Conservation (phyloP, 768 basidiomycete genomes). For the Lactarius evosmus region DNA sequence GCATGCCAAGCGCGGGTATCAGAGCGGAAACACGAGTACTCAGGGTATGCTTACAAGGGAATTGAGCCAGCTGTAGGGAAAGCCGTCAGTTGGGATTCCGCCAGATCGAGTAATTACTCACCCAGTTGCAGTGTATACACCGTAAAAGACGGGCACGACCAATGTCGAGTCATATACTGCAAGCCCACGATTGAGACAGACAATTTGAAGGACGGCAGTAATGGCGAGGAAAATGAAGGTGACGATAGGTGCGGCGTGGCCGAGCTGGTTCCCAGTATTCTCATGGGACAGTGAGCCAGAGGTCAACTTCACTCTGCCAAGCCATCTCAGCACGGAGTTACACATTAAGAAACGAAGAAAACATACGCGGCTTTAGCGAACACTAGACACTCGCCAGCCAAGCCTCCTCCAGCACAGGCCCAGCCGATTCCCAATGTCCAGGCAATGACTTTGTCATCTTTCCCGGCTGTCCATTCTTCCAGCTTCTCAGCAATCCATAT, state of each 20-base stretch:
- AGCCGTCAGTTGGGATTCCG: conserved; percentile 2
- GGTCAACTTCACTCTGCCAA: conserved; percentile 68
- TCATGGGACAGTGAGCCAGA: conserved; percentile 73
- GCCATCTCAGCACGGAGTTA: conserved; percentile 1
- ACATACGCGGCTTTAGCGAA: conserved; percentile 75
- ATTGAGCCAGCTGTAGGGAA: conserved; percentile 50
- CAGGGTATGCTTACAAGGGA: conserved; percentile 41
- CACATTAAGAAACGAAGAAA: not conserved
- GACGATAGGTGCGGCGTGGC: conserved; percentile 76
- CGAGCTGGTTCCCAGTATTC: conserved; percentile 85
- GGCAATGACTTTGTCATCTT: conserved; percentile 80
- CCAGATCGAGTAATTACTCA: conserved; percentile 34
- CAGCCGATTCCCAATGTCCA: conserved; percentile 93
- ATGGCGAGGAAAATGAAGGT: conserved; percentile 51
- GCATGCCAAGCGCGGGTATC: not conserved
- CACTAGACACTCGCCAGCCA: conserved; percentile 87
- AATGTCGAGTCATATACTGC: conserved; percentile 86
- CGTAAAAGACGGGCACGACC: conserved; percentile 94
- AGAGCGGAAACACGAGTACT: not conserved
- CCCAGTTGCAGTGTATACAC: conserved; percentile 84
- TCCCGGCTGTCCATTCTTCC: conserved; percentile 72
- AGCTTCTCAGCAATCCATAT: conserved; percentile 56
- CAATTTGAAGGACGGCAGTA: conserved; percentile 87
- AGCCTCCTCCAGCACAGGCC: conserved; percentile 88
- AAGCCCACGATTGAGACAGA: conserved; percentile 88